Evolutionary conservation across 176 grass and related monocot genomes (phyloP), one percentile per base, ranked within the genome.

Genomic region (Zea luxurians): DNA sequence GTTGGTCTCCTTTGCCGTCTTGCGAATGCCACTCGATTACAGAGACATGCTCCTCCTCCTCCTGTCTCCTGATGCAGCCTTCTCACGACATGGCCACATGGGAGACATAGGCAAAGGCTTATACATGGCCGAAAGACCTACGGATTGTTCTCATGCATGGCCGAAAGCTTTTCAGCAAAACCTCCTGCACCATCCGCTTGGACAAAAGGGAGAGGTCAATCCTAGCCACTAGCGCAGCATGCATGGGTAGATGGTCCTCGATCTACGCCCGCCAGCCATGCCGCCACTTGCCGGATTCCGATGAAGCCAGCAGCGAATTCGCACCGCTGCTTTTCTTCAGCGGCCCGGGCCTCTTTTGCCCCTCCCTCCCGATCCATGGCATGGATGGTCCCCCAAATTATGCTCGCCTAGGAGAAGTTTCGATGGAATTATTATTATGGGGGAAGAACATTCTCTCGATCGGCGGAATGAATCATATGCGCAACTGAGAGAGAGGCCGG

Each of bases 251-350:
- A 47, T 47, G 47, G 48, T 49, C 48, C 12, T 13, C 27, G 27
- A 27, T 27, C 3, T 49, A 12, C 48, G 48, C 48, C 48, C 2
- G 47, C 47, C 47, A 48, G 47, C 47, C 47, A 48, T 48, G 47
- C 12, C 38, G 34, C 61, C 49, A 27, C 65, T 77, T 63, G 69
- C 48, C 20, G 21, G 78, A 55, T 70, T 71, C 59, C 27, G 61
- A 16, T 27, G 4, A 1, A 48, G 17, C 66, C 10, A 7, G 6
- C 38, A 9, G 36, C 20, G 79, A 47, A 47, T 77, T 37, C 12
- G 38, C 66, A 36, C 73, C 79, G 50, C 58, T 66, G 59, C 66
- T 87, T 87, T 86, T 81, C 27, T 70, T 0, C n/a, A 71, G 78
- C 65, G 18, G 5, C 20, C 21, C 64, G 61, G 55, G 37, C 55